Percentiles rank a stretch among this genome's conserved stretches.
Evolutionary conservation across 208 protist genomes (phyloP).

Genomic region (Wallacemonas rigidus): DNA sequence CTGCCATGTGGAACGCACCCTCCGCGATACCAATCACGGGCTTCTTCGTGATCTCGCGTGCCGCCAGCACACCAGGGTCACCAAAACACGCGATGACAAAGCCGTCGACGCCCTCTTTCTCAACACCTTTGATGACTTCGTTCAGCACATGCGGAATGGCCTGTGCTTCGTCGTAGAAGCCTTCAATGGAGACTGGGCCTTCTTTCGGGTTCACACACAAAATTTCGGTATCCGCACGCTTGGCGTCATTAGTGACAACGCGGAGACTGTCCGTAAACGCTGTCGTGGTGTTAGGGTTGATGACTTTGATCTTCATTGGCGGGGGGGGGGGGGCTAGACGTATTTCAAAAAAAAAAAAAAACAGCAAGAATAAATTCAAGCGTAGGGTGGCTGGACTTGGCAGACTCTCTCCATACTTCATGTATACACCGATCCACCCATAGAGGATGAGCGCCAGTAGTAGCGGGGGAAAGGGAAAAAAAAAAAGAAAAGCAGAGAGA

Average conservation of each 20-base stretch:
- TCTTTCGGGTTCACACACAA: conserved; percentile 5
- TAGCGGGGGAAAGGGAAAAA: too few species aligned
- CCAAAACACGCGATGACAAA: conserved; percentile 14
- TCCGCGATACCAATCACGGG: conserved; percentile 12
- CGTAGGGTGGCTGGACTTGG: too few species aligned
- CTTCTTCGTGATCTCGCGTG: conserved; percentile 8
- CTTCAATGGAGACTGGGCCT: conserved; percentile 12
- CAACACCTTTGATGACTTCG: conserved; percentile 13
- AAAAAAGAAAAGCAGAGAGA: too few species aligned
- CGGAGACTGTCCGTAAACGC: conserved; percentile 10
- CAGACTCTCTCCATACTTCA: too few species aligned
- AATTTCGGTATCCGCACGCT: conserved; percentile 12
- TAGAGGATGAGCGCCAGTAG: too few species aligned
- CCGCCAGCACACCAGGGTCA: conserved; percentile 12
- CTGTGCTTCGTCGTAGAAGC: conserved; percentile 15
- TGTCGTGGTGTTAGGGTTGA: conserved; percentile 11
- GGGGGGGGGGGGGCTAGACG: too few species aligned
- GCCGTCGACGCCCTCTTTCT: conserved; percentile 8
- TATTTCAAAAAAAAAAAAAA: too few species aligned
- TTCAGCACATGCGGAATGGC: conserved; percentile 10
- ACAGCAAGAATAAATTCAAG: too few species aligned
- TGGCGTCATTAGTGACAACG: conserved; percentile 5
- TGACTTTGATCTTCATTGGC: conserved; percentile 14
- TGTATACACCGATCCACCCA: too few species aligned
- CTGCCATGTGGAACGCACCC: conserved; percentile 12